Conservation (phyloP, 2,329 filamentous ascomycete species). For the Parastagonospora nodorum region DNA sequence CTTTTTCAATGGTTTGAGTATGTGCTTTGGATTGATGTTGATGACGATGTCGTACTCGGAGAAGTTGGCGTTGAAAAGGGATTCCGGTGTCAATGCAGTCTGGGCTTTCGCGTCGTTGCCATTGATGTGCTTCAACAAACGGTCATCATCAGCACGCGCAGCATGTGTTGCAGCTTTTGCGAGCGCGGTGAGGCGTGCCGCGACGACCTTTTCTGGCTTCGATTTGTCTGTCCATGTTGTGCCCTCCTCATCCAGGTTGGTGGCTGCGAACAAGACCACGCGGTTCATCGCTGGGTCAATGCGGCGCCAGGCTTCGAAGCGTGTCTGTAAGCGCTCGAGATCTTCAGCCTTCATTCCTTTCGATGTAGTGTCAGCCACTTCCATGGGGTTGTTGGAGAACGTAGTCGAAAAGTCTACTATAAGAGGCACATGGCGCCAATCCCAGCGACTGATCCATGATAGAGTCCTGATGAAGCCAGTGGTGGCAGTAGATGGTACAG, state of each 20-base stretch:
- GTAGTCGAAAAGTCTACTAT: constrained; percentile 71
- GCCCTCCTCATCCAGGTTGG: constrained; percentile 76
- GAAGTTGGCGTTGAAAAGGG: constrained; percentile 74
- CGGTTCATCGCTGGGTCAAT: constrained; percentile 89
- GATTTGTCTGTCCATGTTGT: constrained; percentile 76
- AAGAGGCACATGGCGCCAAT: constrained; percentile 85
- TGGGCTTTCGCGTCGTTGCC: not conserved
- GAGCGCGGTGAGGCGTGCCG: constrained; percentile 79
- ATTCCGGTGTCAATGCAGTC: constrained; percentile 49
- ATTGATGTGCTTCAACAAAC: constrained; percentile 47
- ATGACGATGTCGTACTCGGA: constrained; percentile 87
- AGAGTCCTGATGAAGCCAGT: constrained; percentile 84
- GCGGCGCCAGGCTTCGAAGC: constrained; percentile 82
- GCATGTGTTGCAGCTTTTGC: constrained; percentile 69
- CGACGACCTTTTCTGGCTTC: constrained; percentile 78
- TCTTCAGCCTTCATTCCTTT: constrained; percentile 62
- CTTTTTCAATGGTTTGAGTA: constrained; percentile 38
- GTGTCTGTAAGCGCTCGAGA: constrained; percentile 67
- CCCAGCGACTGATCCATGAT: constrained; percentile 81
- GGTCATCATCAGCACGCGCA: constrained; percentile 58
- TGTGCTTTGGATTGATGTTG: constrained; percentile 64
- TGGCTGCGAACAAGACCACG: constrained; percentile 79
- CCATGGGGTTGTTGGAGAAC: constrained; percentile 23
- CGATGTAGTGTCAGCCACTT: constrained; percentile 20
- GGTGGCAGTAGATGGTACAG: constrained; percentile 73